Evolutionary conservation across 345 rosid species (phyloP).

Genomic region (Eucalyptus urophylla): DNA sequence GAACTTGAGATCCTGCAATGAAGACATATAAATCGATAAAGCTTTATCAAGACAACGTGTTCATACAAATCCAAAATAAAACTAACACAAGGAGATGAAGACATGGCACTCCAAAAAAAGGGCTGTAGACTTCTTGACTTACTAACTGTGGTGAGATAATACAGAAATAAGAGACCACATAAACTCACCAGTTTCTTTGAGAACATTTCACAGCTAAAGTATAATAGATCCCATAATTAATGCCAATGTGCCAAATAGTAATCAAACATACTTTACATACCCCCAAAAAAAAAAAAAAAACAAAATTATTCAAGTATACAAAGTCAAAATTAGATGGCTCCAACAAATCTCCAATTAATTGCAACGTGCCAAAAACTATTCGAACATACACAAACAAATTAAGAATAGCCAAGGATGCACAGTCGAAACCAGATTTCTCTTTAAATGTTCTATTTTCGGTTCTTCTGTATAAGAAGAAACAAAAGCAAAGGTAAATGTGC

Average conservation of each 20-base stretch:
- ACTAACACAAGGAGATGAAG: background rate
- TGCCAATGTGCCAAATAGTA: background rate
- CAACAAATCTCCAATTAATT: background rate
- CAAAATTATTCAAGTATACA: background rate
- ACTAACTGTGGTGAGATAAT: background rate
- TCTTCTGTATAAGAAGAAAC: background rate
- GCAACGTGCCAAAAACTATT: background rate
- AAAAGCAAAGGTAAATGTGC: background rate
- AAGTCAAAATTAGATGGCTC: background rate
- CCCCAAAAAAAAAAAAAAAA: background rate
- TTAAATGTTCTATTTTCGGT: background rate
- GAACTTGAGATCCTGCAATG: slow-evolving; percentile 40
- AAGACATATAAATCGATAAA: background rate
- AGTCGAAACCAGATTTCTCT: background rate
- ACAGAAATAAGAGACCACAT: background rate
- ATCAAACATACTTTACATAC: background rate
- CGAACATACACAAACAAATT: background rate
- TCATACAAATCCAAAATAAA: background rate
- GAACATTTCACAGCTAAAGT: background rate
- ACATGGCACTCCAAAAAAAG: background rate
- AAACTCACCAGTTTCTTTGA: background rate
- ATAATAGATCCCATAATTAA: background rate
- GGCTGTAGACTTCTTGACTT: background rate
- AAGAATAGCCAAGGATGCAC: background rate
- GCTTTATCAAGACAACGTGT: background rate